Percentiles rank a stretch among this genome's conserved stretches.
phyloP scores from a whole-genome alignment of 2,329 filamentous ascomycete genomes.

The Pseudogymnoascus sp. region DNA sequence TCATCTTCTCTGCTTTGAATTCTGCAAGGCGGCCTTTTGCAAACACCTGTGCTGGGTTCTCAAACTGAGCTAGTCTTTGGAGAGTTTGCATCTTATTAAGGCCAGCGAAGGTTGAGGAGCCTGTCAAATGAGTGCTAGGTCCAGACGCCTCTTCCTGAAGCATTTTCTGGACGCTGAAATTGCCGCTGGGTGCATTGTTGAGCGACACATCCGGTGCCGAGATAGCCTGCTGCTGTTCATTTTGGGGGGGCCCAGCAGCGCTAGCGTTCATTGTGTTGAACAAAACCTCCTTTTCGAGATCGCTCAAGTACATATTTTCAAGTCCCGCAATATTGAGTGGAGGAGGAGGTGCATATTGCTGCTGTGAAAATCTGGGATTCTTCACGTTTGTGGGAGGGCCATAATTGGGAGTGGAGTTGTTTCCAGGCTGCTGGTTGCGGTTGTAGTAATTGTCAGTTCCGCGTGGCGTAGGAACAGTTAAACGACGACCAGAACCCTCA shows the following conservation, averaged over 20 bases:
- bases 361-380: neutral
- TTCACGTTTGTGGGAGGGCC: neutral
- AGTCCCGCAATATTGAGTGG: constrained; percentile 13
- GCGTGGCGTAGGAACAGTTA: neutral
- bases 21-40: constrained; percentile 22
- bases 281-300: constrained; percentile 11
- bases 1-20: constrained; percentile 16
- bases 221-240: neutral
- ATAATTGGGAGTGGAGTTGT: neutral
- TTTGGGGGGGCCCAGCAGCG: neutral
- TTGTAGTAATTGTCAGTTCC: neutral
- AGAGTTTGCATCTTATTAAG: constrained; percentile 29
- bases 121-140: neutral
- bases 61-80: constrained; percentile 25
- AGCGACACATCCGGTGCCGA: neutral
- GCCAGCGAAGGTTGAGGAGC: constrained; percentile 15
- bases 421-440: constrained; percentile 3
- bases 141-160: neutral
- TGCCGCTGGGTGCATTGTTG: neutral
- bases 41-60: constrained; percentile 23
- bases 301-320: neutral
- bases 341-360: constrained; percentile 12
- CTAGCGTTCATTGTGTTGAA: neutral
- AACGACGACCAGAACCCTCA: constrained; percentile 26
- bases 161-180: constrained; percentile 7